Evolutionary conservation across 371 early-diverging fungal species (phyloP).

Genomic region (Apophysomyces trapeziformis): DNA sequence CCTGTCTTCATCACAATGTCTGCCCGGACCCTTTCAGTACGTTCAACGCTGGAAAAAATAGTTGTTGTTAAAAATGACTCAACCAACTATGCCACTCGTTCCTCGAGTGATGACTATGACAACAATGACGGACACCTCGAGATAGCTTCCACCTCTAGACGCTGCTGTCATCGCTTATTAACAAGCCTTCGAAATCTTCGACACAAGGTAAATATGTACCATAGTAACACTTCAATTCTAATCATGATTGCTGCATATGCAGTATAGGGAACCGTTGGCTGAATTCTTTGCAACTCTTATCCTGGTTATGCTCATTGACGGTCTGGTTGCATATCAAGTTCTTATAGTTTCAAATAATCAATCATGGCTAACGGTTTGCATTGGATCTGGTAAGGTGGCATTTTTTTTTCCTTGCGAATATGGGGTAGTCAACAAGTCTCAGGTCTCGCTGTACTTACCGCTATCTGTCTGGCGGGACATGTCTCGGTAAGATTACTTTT

Average conservation of each 20-base stretch:
- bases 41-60: not conserved
- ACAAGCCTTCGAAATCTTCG: not conserved
- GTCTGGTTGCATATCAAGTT: constrained; percentile 65
- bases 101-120: not conserved
- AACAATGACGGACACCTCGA: not conserved
- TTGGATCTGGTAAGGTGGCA: constrained; percentile 38
- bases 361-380: constrained; percentile 43
- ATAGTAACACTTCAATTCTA: no score
- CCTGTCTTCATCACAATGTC: not conserved
- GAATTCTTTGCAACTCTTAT: constrained; percentile 84
- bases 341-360: constrained; percentile 25
- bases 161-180: not conserved
- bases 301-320: constrained; percentile 70
- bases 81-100: not conserved
- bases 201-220: not conserved
- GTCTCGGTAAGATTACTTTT: constrained; percentile 62
- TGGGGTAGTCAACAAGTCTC: not conserved
- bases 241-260: no score
- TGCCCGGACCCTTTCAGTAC: not conserved
- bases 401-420: not conserved
- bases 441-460: constrained; percentile 45
- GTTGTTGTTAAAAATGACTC: not conserved
- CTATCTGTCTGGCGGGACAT: constrained; percentile 71
- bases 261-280: constrained; percentile 72
- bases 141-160: not conserved